Conservation (phyloP, 106 monocot species). For the Allium cepa region DNA sequence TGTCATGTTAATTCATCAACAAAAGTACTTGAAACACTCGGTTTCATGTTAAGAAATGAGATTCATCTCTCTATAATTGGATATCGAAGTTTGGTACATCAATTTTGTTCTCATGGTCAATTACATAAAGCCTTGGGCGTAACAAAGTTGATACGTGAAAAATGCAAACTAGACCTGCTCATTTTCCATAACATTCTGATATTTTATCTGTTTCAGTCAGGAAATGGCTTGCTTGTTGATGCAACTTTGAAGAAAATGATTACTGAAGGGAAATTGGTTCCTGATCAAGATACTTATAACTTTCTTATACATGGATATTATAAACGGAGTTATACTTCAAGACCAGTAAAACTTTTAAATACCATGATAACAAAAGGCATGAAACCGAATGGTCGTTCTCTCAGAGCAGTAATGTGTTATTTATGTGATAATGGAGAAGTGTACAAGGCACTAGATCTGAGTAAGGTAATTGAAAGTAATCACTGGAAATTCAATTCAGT, state of each 20-base stretch:
- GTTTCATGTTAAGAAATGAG: conserved; percentile 47
- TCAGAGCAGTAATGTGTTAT: conserved; percentile 46
- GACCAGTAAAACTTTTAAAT: conserved; percentile 39
- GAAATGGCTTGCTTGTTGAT: conserved; percentile 36
- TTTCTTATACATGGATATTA: conserved; percentile 69
- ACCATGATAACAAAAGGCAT: conserved; percentile 38
- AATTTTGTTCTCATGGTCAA: conserved; percentile 17
- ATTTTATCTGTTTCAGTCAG: conserved; percentile 58
- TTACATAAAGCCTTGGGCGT: conserved; percentile 29
- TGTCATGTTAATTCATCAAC: conserved; percentile 29
- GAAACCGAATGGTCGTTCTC: conserved; percentile 56
- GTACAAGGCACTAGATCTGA: conserved; percentile 50
- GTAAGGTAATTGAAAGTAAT: conserved; percentile 36
- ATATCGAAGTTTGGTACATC: conserved; percentile 50
- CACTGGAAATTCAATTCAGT: conserved; percentile 48
- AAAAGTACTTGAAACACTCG: conserved; percentile 41
- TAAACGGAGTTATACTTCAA: conserved; percentile 42
- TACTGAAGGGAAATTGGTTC: conserved; percentile 15
- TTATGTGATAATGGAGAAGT: conserved; percentile 34
- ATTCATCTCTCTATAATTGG: conserved; percentile 24
- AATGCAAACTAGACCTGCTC: conserved; percentile 8
- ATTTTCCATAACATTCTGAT: conserved; percentile 64
- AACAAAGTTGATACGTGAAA: conserved; percentile 23
- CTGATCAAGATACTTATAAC: conserved; percentile 58
- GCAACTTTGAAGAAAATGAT: conserved; percentile 55